A percentile compares a stretch with the other conserved stretches of the same genome.
Evolutionary conservation across 129 eudicot species (phyloP).

Genomic region (Flaveria ramosissima): DNA sequence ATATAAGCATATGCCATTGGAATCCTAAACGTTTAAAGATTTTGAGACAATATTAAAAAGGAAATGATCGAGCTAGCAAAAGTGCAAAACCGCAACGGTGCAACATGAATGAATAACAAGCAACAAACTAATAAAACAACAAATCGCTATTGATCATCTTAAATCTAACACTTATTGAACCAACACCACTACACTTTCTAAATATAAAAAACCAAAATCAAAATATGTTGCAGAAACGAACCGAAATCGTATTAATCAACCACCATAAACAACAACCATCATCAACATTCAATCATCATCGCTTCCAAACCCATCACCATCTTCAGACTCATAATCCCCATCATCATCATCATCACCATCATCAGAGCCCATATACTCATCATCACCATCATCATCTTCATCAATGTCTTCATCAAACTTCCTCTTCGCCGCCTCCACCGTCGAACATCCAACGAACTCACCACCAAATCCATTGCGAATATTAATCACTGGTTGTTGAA

Average conservation of each 20-base stretch:
- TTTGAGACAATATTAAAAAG: too few species aligned
- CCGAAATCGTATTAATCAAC: too few species aligned
- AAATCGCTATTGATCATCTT: too few species aligned
- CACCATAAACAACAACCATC: too few species aligned
- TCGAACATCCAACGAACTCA: background rate
- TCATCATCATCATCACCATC: background rate
- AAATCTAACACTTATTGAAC: too few species aligned
- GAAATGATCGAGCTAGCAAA: too few species aligned
- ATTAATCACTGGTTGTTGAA: slow-evolving; percentile 1
- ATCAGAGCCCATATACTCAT: background rate
- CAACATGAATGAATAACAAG: too few species aligned
- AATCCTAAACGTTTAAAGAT: too few species aligned
- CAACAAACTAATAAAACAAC: too few species aligned
- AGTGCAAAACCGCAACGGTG: too few species aligned
- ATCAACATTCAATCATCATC: background rate
- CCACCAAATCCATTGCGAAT: background rate
- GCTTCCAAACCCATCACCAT: background rate
- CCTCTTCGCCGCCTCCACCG: slow-evolving; percentile 9
- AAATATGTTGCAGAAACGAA: background rate
- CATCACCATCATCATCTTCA: slow-evolving; percentile 6
- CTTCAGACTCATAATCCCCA: background rate
- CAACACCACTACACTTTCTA: too few species aligned
- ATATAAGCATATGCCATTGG: too few species aligned
- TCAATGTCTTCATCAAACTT: background rate
- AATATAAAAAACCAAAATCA: background rate